Base-by-base conservation (phyloP, 2,329 filamentous ascomycete genomes). In the Hymenoscyphus occultus region DNA sequence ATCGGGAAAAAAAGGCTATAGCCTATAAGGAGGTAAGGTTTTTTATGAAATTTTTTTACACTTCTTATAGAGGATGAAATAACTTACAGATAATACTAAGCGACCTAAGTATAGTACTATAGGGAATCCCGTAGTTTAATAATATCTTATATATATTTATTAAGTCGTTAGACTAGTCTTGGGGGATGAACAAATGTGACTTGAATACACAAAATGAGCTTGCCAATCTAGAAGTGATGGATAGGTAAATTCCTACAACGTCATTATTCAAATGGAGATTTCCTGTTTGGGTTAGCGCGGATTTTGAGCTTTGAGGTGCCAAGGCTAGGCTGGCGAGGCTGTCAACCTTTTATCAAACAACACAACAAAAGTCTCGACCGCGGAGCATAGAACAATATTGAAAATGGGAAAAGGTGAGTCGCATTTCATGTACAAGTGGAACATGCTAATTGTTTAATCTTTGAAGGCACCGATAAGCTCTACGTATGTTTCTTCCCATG, bases 401-500 rank as follows among this genome's bases (percentile, higher is more conserved):
- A 68, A 64, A 64, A 74, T 74, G 72, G 72, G 72, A 14, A 74
- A 74, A 71, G 71, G 72, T 73, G 58, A 62, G 71, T 66, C 62
- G 64, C 64, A 56, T 51, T 3, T 16, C 4, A 45, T 12, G 19
- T 19, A 9, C 4, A 19, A 35, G 9, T n/a, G 7, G 22, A 9
- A 5, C 40, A 13, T 39, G 39, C 61, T 42, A 48, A 22, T 35
- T 45, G 28, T 16, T 54, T 28, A 39, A 28, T 58, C 6, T 32
- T 10, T 1, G 40, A 56, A 79, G 81, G 80, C 65, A 85, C 83
- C 32, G 83, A 86, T 73, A 86, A 86, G 72, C 79, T 86, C 64
- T 74, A 74, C 35, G 71, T 73, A 70, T 45, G 70, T 67, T 59
- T 54, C 51, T 31, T 16, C 19, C 13, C 12, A 42, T 31, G 9